These are phyloP conservation scores for Dactylellina cionopaga DNA, from an alignment of 2,329 filamentous ascomycete species.

Conservation along the genomic window DNA sequence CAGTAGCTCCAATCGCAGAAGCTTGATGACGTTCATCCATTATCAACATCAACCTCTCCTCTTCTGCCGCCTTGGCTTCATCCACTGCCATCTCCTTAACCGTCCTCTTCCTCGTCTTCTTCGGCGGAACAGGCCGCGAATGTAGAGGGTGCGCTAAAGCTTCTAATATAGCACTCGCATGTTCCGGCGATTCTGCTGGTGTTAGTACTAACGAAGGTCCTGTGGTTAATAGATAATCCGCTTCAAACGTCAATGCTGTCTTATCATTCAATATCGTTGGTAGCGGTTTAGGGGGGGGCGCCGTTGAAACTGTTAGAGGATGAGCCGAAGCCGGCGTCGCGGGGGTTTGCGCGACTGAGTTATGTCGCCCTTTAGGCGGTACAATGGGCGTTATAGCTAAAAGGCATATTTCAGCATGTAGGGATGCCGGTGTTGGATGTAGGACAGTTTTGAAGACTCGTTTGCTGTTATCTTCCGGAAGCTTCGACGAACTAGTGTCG, in stretches of 20 bases:
- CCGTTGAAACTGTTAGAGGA: constrained; percentile 65
- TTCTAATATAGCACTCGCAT: constrained; percentile 77
- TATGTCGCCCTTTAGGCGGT: constrained; percentile 63
- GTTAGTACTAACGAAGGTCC: constrained; percentile 80
- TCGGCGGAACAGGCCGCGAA: constrained; percentile 77
- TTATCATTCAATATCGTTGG: constrained; percentile 78
- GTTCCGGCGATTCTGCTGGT: constrained; percentile 74
- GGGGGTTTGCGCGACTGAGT: constrained; percentile 70
- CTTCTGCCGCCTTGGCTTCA: constrained; percentile 86
- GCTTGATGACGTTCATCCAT: constrained; percentile 82
- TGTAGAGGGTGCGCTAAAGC: constrained; percentile 80
- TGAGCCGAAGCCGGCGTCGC: constrained; percentile 51
- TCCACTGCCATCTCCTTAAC: constrained; percentile 94
- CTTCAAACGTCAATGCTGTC: constrained; percentile 79
- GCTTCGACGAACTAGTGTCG: constrained; percentile 18
- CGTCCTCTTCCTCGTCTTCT: constrained; percentile 90
- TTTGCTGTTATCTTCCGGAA: constrained; percentile 72
- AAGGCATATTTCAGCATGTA: constrained; percentile 78
- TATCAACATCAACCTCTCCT: constrained; percentile 91
- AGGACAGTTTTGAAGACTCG: constrained; percentile 81
- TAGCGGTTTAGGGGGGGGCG: constrained; percentile 72
- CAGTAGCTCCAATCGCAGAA: constrained; percentile 67
- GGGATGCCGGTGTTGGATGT: constrained; percentile 80
- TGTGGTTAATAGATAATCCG: constrained; percentile 77
- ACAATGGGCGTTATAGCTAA: constrained; percentile 76